Evolutionary conservation across 805 yeast species (phyloP).

Genomic region (Komagataella phaffii): DNA sequence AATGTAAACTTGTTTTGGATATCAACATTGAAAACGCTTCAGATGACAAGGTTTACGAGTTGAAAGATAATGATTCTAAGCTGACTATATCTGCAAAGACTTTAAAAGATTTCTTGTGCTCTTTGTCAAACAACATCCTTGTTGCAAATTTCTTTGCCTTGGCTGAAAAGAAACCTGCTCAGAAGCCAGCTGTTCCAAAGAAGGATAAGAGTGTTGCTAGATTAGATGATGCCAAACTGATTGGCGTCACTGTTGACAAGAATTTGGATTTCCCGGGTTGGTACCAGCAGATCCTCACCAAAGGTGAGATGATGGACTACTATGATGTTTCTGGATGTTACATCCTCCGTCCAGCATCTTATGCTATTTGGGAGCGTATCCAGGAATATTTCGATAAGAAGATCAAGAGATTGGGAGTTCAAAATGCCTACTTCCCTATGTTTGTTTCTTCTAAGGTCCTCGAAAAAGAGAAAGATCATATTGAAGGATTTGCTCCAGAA

Average conservation of each 20-base stretch:
- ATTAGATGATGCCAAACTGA: slow-evolving; percentile 74
- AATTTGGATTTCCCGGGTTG: slow-evolving; percentile 87
- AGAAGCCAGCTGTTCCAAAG: slow-evolving; percentile 12
- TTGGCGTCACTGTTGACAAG: slow-evolving; percentile 94
- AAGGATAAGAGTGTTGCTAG: slow-evolving; percentile 27
- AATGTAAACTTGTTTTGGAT: slow-evolving; percentile 50
- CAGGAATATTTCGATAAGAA: slow-evolving; percentile 73
- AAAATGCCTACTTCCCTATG: slow-evolving; percentile 97
- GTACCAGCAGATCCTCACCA: slow-evolving; percentile 93
- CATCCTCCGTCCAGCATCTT: slow-evolving; percentile 92
- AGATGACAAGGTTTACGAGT: slow-evolving; percentile 35
- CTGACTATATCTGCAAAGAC: slow-evolving; percentile 34
- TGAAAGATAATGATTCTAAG: slow-evolving; percentile 34
- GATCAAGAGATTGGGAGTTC: slow-evolving; percentile 83
- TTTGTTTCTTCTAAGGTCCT: slow-evolving; percentile 86
- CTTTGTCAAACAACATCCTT: slow-evolving; percentile 36
- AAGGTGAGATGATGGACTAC: slow-evolving; percentile 97
- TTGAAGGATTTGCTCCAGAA: slow-evolving; percentile 99
- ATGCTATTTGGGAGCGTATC: slow-evolving; percentile 87
- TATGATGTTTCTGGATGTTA: slow-evolving; percentile 99
- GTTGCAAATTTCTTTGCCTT: slow-evolving; percentile 38
- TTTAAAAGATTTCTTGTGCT: slow-evolving; percentile 29
- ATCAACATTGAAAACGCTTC: slow-evolving; percentile 28
- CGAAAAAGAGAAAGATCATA: slow-evolving; percentile 96
- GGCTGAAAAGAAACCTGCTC: slow-evolving; percentile 9